Conservation (phyloP, 2,329 filamentous ascomycete genomes). For the Neonectria punicea region DNA sequence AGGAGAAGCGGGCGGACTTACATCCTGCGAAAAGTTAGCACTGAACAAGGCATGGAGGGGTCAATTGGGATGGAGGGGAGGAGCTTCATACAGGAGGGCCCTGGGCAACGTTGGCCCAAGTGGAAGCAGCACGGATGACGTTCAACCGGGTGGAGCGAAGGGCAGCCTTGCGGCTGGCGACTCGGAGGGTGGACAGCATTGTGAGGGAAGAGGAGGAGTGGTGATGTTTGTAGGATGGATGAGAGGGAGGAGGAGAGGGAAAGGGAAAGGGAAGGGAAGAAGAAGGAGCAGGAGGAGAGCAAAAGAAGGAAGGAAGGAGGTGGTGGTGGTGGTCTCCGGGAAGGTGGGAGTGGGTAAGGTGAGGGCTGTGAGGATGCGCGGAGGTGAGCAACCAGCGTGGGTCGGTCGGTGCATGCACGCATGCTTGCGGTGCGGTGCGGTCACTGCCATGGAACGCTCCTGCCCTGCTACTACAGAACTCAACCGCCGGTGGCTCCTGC, state of each 20-base stretch:
- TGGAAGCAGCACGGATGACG: conserved; percentile 72
- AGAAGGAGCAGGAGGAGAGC: conserved; percentile 13
- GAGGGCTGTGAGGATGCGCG: conserved; percentile 36
- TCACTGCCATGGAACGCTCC: not conserved
- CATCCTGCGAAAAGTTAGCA: conserved; percentile 48
- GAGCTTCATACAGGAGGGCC: conserved; percentile 83
- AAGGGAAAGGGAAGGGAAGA: conserved; percentile 19
- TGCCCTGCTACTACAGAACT: too few species aligned
- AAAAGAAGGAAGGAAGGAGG: conserved; percentile 22
- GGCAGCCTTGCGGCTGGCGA: conserved; percentile 62
- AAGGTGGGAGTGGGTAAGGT: conserved; percentile 29
- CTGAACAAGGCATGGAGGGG: conserved; percentile 16
- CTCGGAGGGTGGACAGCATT: conserved; percentile 68
- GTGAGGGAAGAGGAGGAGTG: conserved; percentile 42
- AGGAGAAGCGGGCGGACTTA: conserved; percentile 43
- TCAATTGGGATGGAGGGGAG: conserved; percentile 24
- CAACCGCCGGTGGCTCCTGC: conserved; percentile 9
- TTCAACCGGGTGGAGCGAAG: conserved; percentile 54
- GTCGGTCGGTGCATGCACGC: conserved; percentile 17
- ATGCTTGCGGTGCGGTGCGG: not conserved
- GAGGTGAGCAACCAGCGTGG: conserved; percentile 37
- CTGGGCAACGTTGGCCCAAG: conserved; percentile 91
- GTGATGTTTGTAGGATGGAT: conserved; percentile 24
- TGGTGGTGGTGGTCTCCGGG: conserved; percentile 18
- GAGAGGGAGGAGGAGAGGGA: conserved; percentile 13